These are phyloP conservation scores for Russula ochroleuca DNA, from an alignment of 768 basidiomycete species.

Conservation along the genomic window DNA sequence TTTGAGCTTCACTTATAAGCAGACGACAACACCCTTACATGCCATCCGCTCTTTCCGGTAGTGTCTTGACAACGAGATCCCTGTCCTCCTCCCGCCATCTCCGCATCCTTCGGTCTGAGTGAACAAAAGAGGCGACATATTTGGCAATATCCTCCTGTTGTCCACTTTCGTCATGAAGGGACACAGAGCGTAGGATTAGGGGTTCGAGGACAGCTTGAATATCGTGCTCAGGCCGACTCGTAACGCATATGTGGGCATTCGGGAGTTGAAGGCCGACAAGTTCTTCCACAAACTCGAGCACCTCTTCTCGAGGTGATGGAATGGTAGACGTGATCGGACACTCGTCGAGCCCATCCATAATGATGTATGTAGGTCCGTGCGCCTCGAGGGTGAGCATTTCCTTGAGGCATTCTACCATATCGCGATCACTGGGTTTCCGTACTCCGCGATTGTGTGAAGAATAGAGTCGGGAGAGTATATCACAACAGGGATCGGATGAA, in stretches of 20 bases:
- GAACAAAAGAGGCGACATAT: conserved; percentile 5
- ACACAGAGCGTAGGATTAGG: background rate
- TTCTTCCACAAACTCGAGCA: background rate
- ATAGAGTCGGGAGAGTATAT: background rate
- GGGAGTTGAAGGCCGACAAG: background rate
- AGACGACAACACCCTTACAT: background rate
- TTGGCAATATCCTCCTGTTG: conserved; percentile 4
- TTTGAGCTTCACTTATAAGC: background rate
- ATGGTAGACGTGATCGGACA: conserved; percentile 1
- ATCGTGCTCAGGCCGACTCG: conserved; percentile 10
- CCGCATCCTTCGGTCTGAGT: background rate
- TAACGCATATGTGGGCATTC: conserved; percentile 11
- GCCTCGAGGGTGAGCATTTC: background rate
- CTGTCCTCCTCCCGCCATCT: conserved; percentile 9
- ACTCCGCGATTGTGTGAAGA: background rate
- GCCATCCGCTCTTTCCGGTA: conserved; percentile 2
- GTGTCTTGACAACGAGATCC: conserved; percentile 1
- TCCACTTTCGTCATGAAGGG: conserved; percentile 5
- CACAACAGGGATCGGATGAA: background rate
- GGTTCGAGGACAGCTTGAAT: conserved; percentile 4
- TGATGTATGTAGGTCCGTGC: conserved; percentile 1
- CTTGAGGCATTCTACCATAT: background rate
- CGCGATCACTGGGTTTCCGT: background rate
- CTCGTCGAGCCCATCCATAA: conserved; percentile 18
- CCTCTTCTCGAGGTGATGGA: conserved; percentile 4